Conservation (phyloP, 179 eudicot species). For the Pouteria campechiana region DNA sequence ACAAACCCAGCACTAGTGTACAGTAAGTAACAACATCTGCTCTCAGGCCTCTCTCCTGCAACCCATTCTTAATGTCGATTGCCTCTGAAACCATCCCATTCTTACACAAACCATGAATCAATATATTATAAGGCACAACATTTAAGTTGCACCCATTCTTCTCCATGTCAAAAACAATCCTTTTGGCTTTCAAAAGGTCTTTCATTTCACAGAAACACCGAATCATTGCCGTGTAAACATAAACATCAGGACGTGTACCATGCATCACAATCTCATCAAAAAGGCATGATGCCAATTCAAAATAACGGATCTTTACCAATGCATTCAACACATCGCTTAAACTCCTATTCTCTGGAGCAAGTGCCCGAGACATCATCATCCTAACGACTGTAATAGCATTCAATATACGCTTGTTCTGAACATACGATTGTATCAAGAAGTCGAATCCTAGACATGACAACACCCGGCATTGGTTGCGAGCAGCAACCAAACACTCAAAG, state of each 20-base stretch:
- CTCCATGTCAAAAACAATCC: slow-evolving; percentile 34
- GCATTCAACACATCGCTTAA: slow-evolving; percentile 56
- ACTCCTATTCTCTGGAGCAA: slow-evolving; percentile 66
- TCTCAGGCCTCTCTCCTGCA: slow-evolving; percentile 38
- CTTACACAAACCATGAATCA: slow-evolving; percentile 67
- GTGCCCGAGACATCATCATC: slow-evolving; percentile 21
- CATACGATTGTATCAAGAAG: slow-evolving; percentile 40
- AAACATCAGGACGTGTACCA: slow-evolving; percentile 37
- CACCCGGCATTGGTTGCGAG: slow-evolving; percentile 14
- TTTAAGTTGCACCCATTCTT: slow-evolving; percentile 31
- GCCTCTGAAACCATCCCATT: slow-evolving; percentile 43
- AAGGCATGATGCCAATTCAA: slow-evolving; percentile 31
- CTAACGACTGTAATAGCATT: slow-evolving; percentile 30
- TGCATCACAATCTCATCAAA: slow-evolving; percentile 25
- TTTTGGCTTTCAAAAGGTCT: slow-evolving; percentile 41
- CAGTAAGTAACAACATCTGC: slow-evolving; percentile 68
- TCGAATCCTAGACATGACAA: slow-evolving; percentile 40
- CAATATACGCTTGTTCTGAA: slow-evolving; percentile 29
- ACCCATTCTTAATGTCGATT: slow-evolving; percentile 38
- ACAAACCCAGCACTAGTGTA: slow-evolving; percentile 54
- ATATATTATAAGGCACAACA: slow-evolving; percentile 56
- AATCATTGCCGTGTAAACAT: slow-evolving; percentile 44
- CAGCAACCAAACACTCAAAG: slow-evolving; percentile 12
- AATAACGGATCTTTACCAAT: slow-evolving; percentile 31
- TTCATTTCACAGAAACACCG: slow-evolving; percentile 62